Evolutionary conservation across 108 stramenopile genomes (phyloP).

Genomic region (Fragilariopsis cylindrus): DNA sequence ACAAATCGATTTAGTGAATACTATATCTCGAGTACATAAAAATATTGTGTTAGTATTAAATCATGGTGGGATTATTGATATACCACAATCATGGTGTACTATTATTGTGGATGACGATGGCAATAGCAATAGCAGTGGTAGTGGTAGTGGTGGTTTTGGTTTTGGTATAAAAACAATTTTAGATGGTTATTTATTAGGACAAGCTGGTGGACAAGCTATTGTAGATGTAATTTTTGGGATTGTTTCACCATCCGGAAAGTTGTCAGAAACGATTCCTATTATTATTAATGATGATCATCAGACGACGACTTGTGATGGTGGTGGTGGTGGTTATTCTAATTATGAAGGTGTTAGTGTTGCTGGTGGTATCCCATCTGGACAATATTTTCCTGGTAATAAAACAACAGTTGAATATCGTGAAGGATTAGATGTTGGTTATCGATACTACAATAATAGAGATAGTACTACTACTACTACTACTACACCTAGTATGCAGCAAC

Average conservation of each 20-base stretch:
- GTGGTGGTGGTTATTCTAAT: too few relatives aligned
- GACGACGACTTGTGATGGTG: too few relatives aligned
- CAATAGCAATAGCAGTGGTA: too few relatives aligned
- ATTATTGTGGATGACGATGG: background rate
- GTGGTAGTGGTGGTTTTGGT: background rate
- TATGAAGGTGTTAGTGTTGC: background rate
- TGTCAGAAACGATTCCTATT: slow-evolving; percentile 63
- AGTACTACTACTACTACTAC: background rate
- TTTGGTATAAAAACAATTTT: slow-evolving; percentile 39
- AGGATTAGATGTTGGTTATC: slow-evolving; percentile 70
- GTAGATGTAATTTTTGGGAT: slow-evolving; percentile 67
- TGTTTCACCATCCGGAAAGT: slow-evolving; percentile 51
- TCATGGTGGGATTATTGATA: slow-evolving; percentile 49
- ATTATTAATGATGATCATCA: slow-evolving; percentile 10
- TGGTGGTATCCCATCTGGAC: slow-evolving; percentile 26
- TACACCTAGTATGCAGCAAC: background rate
- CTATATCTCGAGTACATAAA: slow-evolving; percentile 22
- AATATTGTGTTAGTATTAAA: slow-evolving; percentile 55
- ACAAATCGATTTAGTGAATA: slow-evolving; percentile 46
- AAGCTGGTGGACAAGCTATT: slow-evolving; percentile 60
- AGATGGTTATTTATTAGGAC: slow-evolving; percentile 61
- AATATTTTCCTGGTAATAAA: slow-evolving; percentile 41
- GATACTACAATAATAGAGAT: slow-evolving; percentile 50
- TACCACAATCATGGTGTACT: slow-evolving; percentile 47
- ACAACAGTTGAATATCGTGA: slow-evolving; percentile 58